Evolutionary conservation across 2,329 filamentous ascomycete genomes (phyloP).

Genomic region (Colletotrichum simmondsii): DNA sequence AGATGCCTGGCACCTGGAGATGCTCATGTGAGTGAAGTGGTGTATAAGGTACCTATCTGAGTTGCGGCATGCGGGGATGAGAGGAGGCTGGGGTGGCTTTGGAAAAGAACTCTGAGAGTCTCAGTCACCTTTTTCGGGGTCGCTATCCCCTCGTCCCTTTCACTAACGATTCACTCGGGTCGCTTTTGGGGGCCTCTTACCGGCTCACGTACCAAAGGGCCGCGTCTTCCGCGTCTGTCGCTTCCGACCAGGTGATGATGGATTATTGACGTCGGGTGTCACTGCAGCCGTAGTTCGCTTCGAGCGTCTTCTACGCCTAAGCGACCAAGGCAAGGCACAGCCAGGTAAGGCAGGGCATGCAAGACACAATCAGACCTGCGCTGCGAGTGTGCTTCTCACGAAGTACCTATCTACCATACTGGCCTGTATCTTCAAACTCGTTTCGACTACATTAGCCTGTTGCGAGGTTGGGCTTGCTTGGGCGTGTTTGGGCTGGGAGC

Average conservation of each 20-base stretch:
- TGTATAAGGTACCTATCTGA: neutral
- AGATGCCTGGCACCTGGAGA: neutral
- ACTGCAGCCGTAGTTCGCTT: conserved; percentile 10
- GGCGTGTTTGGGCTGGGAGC: conserved; percentile 15
- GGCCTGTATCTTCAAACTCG: conserved; percentile 3
- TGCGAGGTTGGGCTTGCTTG: conserved; percentile 24
- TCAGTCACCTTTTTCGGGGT: neutral
- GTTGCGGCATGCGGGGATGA: neutral
- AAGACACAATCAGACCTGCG: neutral
- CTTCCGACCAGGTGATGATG: neutral
- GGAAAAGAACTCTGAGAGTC: neutral
- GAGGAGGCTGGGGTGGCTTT: neutral
- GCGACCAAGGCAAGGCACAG: neutral
- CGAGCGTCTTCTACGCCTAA: neutral
- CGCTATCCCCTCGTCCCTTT: neutral
- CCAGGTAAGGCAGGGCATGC: neutral
- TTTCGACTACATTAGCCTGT: conserved; percentile 21
- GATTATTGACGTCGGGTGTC: neutral
- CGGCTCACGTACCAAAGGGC: neutral
- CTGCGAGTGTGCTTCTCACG: neutral
- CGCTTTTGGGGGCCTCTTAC: neutral
- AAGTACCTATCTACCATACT: too few species aligned
- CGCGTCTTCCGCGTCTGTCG: neutral
- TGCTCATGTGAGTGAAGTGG: neutral
- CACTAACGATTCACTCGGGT: neutral